phyloP scores from a whole-genome alignment of 306 rosid species.

The Quercus ilex region DNA sequence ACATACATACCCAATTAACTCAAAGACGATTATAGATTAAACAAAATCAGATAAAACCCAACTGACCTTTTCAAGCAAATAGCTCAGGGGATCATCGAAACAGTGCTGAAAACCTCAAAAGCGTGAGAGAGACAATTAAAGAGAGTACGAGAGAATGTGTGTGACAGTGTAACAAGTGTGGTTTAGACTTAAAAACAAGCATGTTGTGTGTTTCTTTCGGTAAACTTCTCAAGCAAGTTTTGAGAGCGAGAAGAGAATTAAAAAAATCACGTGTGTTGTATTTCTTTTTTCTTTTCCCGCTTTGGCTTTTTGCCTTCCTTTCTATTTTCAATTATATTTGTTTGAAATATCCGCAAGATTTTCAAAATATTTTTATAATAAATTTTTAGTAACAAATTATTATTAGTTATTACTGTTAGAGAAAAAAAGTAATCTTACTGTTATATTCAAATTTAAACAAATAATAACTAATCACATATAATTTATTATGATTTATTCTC shows the following conservation, averaged over 20 bases:
- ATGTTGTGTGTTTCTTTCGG: neutral
- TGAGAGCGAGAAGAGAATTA: no score
- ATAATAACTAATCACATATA: fast-evolving
- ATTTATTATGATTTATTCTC: fast-evolving
- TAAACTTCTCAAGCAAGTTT: no score
- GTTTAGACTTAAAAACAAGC: neutral
- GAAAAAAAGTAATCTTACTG: fast-evolving
- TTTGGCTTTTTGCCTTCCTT: no score
- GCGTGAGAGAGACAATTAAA: neutral
- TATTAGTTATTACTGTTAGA: fast-evolving
- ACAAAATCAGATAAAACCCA: neutral
- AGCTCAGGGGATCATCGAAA: neutral
- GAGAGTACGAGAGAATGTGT: neutral
- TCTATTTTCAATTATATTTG: no score
- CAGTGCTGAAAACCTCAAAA: neutral
- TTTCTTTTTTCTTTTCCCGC: no score
- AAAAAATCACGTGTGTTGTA: no score
- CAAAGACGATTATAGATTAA: neutral
- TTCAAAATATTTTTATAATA: no score
- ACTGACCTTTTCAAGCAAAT: constrained; percentile 1
- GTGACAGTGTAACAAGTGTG: no score
- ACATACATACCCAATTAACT: neutral
- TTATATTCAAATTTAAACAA: no score
- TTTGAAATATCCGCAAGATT: fast-evolving
- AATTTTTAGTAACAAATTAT: fast-evolving